A percentile compares a stretch with the other conserved stretches of the same genome.
Evolutionary conservation across 2,329 filamentous ascomycete genomes (phyloP).

Genomic region (Colletotrichum endophyticum): DNA sequence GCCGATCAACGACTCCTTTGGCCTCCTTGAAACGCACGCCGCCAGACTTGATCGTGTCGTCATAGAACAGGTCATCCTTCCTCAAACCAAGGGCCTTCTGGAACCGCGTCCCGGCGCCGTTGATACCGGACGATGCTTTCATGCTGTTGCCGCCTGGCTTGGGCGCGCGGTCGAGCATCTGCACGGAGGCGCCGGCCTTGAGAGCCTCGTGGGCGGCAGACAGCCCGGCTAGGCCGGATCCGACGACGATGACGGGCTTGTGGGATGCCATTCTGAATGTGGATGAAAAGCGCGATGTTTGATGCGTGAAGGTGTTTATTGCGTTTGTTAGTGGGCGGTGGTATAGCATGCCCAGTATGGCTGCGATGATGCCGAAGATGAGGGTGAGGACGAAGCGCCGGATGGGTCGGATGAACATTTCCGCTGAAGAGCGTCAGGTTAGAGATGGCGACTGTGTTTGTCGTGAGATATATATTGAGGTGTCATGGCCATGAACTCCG

Average conservation of each 20-base stretch:
- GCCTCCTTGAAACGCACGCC: constrained; percentile 43
- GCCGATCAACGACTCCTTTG: constrained; percentile 33
- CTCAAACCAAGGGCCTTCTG: constrained; percentile 46
- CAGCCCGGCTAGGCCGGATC: constrained; percentile 68
- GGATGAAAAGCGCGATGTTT: neutral
- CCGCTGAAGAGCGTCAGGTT: neutral
- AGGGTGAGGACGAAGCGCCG: constrained; percentile 18
- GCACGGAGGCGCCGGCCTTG: constrained; percentile 54
- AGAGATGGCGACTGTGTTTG: neutral
- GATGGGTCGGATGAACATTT: constrained; percentile 5
- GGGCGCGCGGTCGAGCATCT: constrained; percentile 61
- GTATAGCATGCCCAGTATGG: constrained; percentile 23
- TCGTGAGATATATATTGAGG: neutral
- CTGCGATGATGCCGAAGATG: constrained; percentile 25
- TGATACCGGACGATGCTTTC: constrained; percentile 72
- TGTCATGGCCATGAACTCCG: neutral
- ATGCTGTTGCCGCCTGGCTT: constrained; percentile 70
- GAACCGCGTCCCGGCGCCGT: constrained; percentile 63
- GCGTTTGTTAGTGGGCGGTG: constrained; percentile 13
- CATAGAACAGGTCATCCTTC: constrained; percentile 49
- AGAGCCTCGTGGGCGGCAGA: constrained; percentile 63
- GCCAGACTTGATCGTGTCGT: constrained; percentile 63
- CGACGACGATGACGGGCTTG: constrained; percentile 62
- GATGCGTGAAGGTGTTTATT: neutral
- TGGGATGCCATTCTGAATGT: constrained; percentile 14